These are phyloP conservation scores for Annulohypoxylon moriforme DNA, from an alignment of 495 filamentous ascomycete genomes.

Conservation along the genomic window DNA sequence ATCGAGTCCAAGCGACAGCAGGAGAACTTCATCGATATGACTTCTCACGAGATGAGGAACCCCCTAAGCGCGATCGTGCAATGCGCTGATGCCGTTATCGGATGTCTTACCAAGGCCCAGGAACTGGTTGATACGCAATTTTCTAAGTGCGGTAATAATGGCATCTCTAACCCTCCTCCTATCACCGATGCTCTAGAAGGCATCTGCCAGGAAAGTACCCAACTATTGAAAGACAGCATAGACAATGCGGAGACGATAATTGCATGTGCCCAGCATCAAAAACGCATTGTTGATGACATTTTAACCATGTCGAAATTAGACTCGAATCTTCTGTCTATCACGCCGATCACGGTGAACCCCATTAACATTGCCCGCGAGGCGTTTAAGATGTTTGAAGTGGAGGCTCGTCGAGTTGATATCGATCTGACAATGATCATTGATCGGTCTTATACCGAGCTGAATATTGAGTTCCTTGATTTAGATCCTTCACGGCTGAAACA, in stretches of 20 bases:
- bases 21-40: slow-evolving; percentile 90
- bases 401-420: slow-evolving; percentile 76
- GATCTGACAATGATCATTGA: slow-evolving; percentile 74
- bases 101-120: slow-evolving; percentile 57
- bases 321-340: slow-evolving; percentile 78
- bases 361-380: slow-evolving; percentile 72
- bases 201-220: slow-evolving; percentile 45
- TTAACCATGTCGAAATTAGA: slow-evolving; percentile 89
- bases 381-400: slow-evolving; percentile 83
- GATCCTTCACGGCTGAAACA: slow-evolving; percentile 83
- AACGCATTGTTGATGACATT: slow-evolving; percentile 82
- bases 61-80: slow-evolving; percentile 84
- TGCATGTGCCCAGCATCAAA: slow-evolving; percentile 84
- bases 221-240: slow-evolving; percentile 67
- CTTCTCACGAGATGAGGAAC: slow-evolving; percentile 88
- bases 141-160: background rate
- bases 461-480: slow-evolving; percentile 78
- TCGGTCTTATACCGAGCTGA: slow-evolving; percentile 68
- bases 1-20: slow-evolving; percentile 74
- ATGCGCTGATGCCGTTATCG: slow-evolving; percentile 80
- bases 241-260: slow-evolving; percentile 86
- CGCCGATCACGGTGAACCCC: slow-evolving; percentile 79
- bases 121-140: slow-evolving; percentile 29
- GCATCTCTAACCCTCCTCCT: background rate
- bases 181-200: background rate